Evolutionary conservation across 1,139 yeast genomes (phyloP).

Genomic region (Candida anutae): DNA sequence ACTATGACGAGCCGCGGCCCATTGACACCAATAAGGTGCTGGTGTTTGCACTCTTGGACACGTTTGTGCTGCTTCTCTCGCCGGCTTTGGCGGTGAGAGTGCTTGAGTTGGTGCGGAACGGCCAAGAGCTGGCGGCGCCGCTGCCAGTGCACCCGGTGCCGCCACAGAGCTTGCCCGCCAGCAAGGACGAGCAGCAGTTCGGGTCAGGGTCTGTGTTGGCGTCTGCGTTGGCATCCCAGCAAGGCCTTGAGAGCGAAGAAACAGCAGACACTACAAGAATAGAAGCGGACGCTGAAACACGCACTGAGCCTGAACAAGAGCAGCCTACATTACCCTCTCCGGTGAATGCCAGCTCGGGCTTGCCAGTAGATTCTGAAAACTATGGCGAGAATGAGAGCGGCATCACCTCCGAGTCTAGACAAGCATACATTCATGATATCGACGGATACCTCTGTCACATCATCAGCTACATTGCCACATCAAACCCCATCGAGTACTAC

Average conservation of each 20-base stretch:
- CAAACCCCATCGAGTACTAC: conserved; percentile 47
- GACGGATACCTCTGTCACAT: conserved; percentile 40
- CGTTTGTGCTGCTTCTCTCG: conserved; percentile 7
- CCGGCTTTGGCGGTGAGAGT: conserved; percentile 8
- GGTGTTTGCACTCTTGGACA: conserved; percentile 6
- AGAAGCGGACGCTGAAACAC: no score
- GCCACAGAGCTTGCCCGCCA: no score
- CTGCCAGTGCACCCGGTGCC: not conserved
- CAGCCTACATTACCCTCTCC: no score
- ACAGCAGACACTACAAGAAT: no score
- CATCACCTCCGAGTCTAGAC: no score
- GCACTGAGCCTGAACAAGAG: no score
- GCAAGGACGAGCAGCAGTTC: no score
- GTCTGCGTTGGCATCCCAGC: not conserved
- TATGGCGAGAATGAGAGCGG: conserved; percentile 2
- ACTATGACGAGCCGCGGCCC: conserved; percentile 8
- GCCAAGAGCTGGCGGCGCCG: no score
- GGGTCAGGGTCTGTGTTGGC: not conserved
- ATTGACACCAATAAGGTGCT: conserved; percentile 4
- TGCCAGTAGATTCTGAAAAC: not conserved
- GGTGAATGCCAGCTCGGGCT: no score
- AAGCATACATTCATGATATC: conserved; percentile 20
- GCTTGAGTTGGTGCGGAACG: conserved; percentile 8
- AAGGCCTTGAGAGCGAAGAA: no score
- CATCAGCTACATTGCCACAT: conserved; percentile 44